Conservation (phyloP, 1,284 basidiomycete species). For the Ustilago esculenta region DNA sequence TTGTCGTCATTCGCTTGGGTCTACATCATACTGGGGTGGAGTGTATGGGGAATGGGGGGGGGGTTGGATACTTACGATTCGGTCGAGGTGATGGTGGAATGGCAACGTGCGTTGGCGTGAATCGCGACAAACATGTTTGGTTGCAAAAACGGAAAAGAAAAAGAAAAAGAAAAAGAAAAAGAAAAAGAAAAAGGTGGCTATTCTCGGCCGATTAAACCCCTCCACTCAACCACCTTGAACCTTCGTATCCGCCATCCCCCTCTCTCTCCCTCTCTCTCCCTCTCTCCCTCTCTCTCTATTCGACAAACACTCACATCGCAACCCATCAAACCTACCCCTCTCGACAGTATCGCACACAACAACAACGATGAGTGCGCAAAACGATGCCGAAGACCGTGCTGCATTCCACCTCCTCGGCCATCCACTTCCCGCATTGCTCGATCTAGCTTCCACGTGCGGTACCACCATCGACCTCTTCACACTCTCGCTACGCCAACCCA, state of each 20-base stretch:
- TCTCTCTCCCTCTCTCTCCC: background rate
- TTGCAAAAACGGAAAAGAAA: conserved; percentile 1
- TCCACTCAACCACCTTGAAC: background rate
- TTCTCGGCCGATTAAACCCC: conserved; percentile 11
- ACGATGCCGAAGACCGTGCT: conserved; percentile 30
- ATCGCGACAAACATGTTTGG: no score
- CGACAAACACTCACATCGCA: no score
- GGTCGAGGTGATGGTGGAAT: background rate
- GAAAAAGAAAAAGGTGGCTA: background rate
- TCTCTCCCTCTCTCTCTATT: no score
- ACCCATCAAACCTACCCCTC: no score
- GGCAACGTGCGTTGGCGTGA: no score
- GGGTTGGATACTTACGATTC: no score
- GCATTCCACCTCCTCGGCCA: conserved; percentile 61
- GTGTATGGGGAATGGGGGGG: no score
- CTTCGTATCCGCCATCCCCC: conserved; percentile 6
- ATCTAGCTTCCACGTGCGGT: conserved; percentile 46
- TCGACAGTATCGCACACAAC: no score
- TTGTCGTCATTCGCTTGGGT: conserved; percentile 35
- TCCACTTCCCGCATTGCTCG: conserved; percentile 56
- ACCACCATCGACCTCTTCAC: conserved; percentile 60
- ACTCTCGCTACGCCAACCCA: conserved; percentile 49
- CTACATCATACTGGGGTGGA: no score
- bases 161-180: background rate
- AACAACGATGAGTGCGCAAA: no score